Evolutionary conservation across 345 rosid species (phyloP).

Genomic region (Combretum micranthum): DNA sequence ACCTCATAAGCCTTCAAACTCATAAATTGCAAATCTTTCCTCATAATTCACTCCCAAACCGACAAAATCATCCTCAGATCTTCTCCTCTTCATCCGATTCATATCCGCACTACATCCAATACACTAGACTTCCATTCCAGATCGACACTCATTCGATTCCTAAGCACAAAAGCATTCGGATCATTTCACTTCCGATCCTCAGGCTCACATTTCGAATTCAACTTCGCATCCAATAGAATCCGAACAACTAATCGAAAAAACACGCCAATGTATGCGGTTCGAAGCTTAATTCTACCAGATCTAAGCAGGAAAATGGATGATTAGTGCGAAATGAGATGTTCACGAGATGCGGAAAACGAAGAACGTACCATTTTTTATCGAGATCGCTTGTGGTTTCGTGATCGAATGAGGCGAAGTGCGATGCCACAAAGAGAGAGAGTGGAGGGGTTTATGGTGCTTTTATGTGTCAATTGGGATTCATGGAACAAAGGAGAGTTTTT

Average conservation of each 20-base stretch:
- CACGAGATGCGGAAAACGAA: neutral
- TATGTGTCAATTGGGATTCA: too few relatives aligned
- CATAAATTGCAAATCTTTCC: too few relatives aligned
- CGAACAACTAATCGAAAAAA: neutral
- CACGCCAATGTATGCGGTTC: neutral
- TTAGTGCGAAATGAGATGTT: neutral
- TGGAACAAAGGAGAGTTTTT: too few relatives aligned
- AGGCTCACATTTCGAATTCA: neutral
- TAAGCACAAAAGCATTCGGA: too few relatives aligned
- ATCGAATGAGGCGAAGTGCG: too few relatives aligned
- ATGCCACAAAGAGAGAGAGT: too few relatives aligned
- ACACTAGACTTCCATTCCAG: neutral
- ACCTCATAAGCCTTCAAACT: neutral
- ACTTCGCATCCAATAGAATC: neutral
- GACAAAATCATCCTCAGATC: neutral
- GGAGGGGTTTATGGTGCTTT: too few relatives aligned
- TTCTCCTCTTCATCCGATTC: neutral
- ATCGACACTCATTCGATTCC: too few relatives aligned
- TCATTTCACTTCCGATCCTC: neutral
- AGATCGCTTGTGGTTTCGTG: constrained; percentile 7
- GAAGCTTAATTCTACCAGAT: constrained; percentile 4
- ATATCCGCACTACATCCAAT: neutral
- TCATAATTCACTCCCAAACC: neutral
- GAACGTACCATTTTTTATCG: constrained; percentile 2
- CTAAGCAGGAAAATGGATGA: neutral